Percentiles rank a stretch among this genome's conserved stretches.
Evolutionary conservation across 768 basidiomycete species (phyloP).

Genomic region (Suillus occidentalis): DNA sequence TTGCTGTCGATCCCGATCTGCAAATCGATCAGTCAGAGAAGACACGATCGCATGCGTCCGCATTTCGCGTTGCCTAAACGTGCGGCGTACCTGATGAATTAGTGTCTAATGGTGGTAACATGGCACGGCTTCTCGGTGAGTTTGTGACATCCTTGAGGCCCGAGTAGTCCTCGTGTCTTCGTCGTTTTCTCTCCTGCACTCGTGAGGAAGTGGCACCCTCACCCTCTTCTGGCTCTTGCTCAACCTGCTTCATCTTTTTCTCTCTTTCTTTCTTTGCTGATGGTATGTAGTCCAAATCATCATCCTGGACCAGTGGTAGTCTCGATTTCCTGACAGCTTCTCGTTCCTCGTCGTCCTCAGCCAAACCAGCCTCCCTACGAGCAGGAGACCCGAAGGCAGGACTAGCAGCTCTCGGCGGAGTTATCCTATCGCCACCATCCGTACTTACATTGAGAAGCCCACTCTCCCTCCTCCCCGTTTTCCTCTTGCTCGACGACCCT

Average conservation of each 20-base stretch:
- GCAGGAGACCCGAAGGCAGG: constrained; percentile 68
- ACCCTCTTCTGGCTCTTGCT: constrained; percentile 24
- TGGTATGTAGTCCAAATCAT: constrained; percentile 18
- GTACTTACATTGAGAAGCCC: constrained; percentile 53
- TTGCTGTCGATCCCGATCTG: constrained; percentile 38
- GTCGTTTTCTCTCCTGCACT: constrained; percentile 41
- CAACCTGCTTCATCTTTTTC: constrained; percentile 25
- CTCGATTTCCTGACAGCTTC: constrained; percentile 28
- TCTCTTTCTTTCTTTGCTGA: constrained; percentile 46
- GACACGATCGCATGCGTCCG: neutral
- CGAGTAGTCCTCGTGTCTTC: constrained; percentile 37
- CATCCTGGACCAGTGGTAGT: constrained; percentile 17
- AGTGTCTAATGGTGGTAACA: constrained; percentile 38
- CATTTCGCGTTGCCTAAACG: neutral
- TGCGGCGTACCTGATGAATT: constrained; percentile 34
- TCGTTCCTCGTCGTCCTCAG: constrained; percentile 57
- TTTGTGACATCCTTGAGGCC: constrained; percentile 66
- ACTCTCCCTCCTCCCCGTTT: constrained; percentile 38
- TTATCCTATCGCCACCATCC: constrained; percentile 34
- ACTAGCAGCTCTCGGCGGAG: constrained; percentile 58
- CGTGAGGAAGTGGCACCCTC: constrained; percentile 24
- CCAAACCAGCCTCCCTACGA: constrained; percentile 53
- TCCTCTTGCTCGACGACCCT: constrained; percentile 31
- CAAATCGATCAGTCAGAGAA: constrained; percentile 18
- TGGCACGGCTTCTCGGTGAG: constrained; percentile 42